Base-by-base conservation (phyloP, 345 rosid genomes). In the Brassica incana region DNA sequence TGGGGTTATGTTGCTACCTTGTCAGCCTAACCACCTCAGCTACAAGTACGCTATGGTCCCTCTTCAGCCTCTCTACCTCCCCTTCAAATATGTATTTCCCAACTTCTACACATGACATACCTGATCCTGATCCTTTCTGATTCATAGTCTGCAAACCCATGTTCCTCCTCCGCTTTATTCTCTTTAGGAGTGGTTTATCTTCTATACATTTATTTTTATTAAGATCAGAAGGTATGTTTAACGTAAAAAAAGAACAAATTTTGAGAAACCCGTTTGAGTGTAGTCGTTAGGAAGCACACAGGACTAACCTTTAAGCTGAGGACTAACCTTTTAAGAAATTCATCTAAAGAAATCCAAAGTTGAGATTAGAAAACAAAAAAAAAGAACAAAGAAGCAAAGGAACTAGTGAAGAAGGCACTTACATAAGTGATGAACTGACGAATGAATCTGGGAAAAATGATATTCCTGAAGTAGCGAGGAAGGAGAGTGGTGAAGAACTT, bases 381-480 rank as follows among this genome's bases (percentile, higher is more conserved):
- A 48, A 35, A 35, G 8, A 35, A 27, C 30, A 27, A 27, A 27
- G 1, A 33, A 2, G 2, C 0, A 18, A 2, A 20, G 9, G 16
- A 73, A 2, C 2, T 6, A 20, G 6, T 1, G 8, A 12, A 3
- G 5, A 35, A 2, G 33, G 16, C 18, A 82, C 93, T 86, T 80
- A 89, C 96, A 66, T 91, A 91, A 45, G 93, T 91, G 78, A 89
- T 91, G 68, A 91, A 90, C 86, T 91, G 96, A 18, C 90, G 86
- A 25, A 91, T 86, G 80, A 89, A 90, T 80, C 93, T 90, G 5
- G 93, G 89, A 85, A 89, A 90, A 78, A 89, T 90, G 66, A 30
- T 75, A 79, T 90, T 91, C 77, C 89, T 90, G 88, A 90, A 90
- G 85, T 88, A 86, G 63, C 67, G 84, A 62, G 95, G 92, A 60